Conservation (phyloP, 495 filamentous ascomycete genomes). For the Xylaria sp. region DNA sequence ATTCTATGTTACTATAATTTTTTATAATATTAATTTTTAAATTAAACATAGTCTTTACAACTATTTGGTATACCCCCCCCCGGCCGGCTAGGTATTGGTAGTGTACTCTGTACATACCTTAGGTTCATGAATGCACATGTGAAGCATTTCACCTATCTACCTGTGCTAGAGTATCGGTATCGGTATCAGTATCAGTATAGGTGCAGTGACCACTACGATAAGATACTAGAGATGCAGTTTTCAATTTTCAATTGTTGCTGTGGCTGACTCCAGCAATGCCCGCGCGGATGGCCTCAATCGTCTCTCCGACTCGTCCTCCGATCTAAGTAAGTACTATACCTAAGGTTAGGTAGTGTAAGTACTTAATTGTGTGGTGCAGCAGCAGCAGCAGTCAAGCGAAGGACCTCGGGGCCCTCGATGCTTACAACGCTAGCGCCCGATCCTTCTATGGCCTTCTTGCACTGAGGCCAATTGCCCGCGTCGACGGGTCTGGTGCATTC, state of each 20-base stretch:
- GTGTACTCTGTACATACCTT: too few species aligned
- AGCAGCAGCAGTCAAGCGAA: constrained; percentile 38
- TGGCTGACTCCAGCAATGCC: not conserved
- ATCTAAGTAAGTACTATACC: too few species aligned
- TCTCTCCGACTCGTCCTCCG: constrained; percentile 27
- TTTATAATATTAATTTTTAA: too few species aligned
- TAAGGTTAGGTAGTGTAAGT: too few species aligned
- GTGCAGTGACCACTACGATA: not conserved
- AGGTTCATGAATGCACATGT: not conserved
- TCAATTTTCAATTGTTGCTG: not conserved
- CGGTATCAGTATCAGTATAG: too few species aligned
- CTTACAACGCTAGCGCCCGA: constrained; percentile 56
- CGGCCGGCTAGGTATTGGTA: too few species aligned
- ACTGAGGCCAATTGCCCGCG: constrained; percentile 60
- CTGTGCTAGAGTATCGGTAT: not conserved
- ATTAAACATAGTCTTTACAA: too few species aligned
- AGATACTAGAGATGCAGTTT: not conserved
- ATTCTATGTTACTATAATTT: too few species aligned
- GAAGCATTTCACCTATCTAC: not conserved
- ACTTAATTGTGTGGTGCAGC: too few species aligned
- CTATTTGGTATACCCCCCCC: too few species aligned
- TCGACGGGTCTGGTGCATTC: constrained; percentile 80
- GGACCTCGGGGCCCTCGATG: constrained; percentile 50
- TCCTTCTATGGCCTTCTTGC: constrained; percentile 61
- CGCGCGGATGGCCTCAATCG: constrained; percentile 16